These are phyloP conservation scores for Candida glaebosa DNA, from an alignment of 805 yeast genomes.

Conservation along the genomic window DNA sequence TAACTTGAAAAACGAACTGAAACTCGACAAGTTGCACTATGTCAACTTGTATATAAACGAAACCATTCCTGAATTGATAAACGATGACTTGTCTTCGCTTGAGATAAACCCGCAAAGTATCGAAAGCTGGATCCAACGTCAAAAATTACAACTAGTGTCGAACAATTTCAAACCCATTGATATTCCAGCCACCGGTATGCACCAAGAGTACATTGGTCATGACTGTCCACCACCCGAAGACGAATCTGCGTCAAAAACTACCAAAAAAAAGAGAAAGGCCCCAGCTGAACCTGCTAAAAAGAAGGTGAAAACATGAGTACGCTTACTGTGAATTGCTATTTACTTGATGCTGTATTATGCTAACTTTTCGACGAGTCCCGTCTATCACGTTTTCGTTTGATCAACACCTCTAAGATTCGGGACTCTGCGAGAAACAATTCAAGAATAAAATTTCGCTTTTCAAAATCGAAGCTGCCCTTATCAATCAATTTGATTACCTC, in stretches of 20 bases:
- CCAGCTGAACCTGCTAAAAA: slow-evolving; percentile 3
- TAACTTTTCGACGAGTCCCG: no score
- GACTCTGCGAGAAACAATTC: slow-evolving; percentile 56
- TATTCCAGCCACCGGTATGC: slow-evolving; percentile 4
- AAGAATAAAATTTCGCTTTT: slow-evolving; percentile 60
- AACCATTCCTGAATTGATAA: slow-evolving; percentile 31
- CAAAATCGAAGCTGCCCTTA: slow-evolving; percentile 58
- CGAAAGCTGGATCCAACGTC: slow-evolving; percentile 37
- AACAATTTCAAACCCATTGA: slow-evolving; percentile 33
- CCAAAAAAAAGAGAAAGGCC: slow-evolving; percentile 9
- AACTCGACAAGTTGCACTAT: slow-evolving; percentile 16
- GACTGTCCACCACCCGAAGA: slow-evolving; percentile 7
- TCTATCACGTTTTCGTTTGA: slow-evolving; percentile 38
- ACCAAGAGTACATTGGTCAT: slow-evolving; percentile 8
- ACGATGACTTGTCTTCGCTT: slow-evolving; percentile 32
- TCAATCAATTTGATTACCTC: slow-evolving; percentile 50
- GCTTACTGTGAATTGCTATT: neutral
- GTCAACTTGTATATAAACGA: slow-evolving; percentile 32
- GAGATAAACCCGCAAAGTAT: slow-evolving; percentile 40
- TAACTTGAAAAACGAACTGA: slow-evolving; percentile 8
- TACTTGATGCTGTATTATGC: no score
- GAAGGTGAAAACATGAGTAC: neutral
- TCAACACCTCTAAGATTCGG: slow-evolving; percentile 48
- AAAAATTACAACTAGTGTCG: slow-evolving; percentile 30
- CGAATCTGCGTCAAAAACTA: slow-evolving; percentile 1